Base-by-base conservation (phyloP, 1,139 yeast species). In the Candida sp. region DNA sequence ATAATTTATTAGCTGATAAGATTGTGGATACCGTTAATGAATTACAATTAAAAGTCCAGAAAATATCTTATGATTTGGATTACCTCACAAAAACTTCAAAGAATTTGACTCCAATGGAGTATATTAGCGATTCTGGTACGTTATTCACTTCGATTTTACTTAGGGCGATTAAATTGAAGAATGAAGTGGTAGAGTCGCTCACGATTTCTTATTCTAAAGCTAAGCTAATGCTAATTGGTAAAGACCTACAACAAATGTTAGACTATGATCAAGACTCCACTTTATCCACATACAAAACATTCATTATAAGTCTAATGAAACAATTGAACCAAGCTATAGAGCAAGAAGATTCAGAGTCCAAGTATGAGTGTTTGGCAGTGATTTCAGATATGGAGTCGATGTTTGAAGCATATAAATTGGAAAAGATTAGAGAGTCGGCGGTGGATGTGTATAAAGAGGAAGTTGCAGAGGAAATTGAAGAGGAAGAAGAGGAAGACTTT, bases 371-470 rank as follows among this genome's bases (percentile, higher is more conserved):
- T 52, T 67, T 81, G 47, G 82, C 82, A 0, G 81, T 80, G 37
- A 79, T 81, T 21, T 73, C 70, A 47, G 85, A 81, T 53, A 76
- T 81, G 68, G 85, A 80, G 52, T 75, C 77, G 53, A 81, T 81
- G 84, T 80, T 79, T 57, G 82, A 79, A 36, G 73, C 68, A 1
- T 72, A 65, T 54, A 72, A 71, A 50, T 50, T 70, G 36, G 77
- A 73, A 43, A 62, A 58, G 38, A 58, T 62, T 19, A 60, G 56
- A 40, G 63, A 60, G 41, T 50, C 43, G 37, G 39, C 48, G 43
- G 51, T 21, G 45, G 50, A 41, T 45, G 43, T 15, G 43, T 33
- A 22, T 42, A 43, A 30, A 40, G 37, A 30, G 30, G 39, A 36
- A 6, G 39, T 42, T 32, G 40, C 29, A 19, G 40, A 39, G 8